Evolutionary conservation across 129 eudicot genomes (phyloP).

Genomic region (Pittosporum tobira): DNA sequence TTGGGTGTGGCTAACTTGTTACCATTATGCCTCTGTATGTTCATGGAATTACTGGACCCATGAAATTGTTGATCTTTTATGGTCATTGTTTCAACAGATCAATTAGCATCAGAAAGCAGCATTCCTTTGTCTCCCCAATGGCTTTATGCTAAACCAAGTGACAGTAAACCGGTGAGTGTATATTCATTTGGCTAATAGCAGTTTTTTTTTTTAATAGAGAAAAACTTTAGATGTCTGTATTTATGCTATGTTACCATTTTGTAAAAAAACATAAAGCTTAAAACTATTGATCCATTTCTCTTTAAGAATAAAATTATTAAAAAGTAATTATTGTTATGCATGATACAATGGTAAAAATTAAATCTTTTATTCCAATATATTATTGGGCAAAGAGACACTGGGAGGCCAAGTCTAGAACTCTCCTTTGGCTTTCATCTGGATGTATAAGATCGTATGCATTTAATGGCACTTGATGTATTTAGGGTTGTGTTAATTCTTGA

Average conservation of each 20-base stretch:
- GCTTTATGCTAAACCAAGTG: slow-evolving; percentile 89
- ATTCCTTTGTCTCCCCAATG: slow-evolving; percentile 99
- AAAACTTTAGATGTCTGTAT: not conserved
- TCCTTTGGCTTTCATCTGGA: not conserved
- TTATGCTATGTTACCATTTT: too few species aligned
- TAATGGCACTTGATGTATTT: too few species aligned
- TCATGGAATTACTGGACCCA: not conserved
- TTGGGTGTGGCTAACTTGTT: not conserved
- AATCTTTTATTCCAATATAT: too few species aligned
- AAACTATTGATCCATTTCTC: not conserved
- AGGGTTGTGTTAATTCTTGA: too few species aligned
- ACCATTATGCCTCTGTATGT: not conserved
- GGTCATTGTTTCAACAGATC: slow-evolving; percentile 36
- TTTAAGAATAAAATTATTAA: too few species aligned
- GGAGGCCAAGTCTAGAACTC: not conserved
- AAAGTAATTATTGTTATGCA: too few species aligned
- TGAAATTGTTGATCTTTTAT: too few species aligned
- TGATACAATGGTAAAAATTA: too few species aligned
- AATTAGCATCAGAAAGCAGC: slow-evolving; percentile 59
- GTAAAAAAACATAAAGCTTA: too few species aligned
- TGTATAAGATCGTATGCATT: not conserved
- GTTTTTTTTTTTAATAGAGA: not conserved
- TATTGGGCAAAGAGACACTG: too few species aligned
- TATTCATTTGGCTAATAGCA: not conserved
- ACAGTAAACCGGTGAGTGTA: slow-evolving; percentile 55